Conservation (phyloP, 2,329 filamentous ascomycete species). For the Fusarium drepaniforme region DNA sequence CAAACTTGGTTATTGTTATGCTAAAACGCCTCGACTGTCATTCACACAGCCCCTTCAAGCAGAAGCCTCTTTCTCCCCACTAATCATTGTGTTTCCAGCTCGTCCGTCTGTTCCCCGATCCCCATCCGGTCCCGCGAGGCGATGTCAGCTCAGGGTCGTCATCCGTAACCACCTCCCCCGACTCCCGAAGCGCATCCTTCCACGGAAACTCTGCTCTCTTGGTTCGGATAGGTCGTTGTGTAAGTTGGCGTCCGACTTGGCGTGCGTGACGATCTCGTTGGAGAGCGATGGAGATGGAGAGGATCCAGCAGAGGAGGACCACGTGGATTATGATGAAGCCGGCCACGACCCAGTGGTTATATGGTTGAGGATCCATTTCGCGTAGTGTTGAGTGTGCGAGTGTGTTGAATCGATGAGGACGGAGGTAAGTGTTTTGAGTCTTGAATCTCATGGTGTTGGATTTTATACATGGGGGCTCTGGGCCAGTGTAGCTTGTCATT, state of each 20-base stretch:
- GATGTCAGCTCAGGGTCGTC: not conserved
- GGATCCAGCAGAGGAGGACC: constrained; percentile 4
- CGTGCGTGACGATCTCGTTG: not conserved
- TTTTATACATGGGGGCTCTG: not conserved
- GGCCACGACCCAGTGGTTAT: constrained; percentile 1
- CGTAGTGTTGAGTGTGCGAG: not conserved
- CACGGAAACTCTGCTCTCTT: not conserved
- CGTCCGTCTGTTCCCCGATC: not conserved
- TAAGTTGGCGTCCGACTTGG: not conserved
- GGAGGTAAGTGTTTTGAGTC: not conserved
- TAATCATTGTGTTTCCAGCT: not conserved
- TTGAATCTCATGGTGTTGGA: not conserved
- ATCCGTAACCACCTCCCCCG: not conserved
- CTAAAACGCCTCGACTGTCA: not conserved
- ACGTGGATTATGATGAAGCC: constrained; percentile 2
- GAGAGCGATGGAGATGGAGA: not conserved
- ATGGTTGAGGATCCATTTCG: not conserved
- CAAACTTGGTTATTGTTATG: not conserved
- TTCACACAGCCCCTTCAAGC: not conserved
- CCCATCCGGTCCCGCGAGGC: not conserved
- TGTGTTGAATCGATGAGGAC: not conserved
- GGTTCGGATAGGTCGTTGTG: not conserved
- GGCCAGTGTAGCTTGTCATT: not conserved
- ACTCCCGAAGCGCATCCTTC: constrained; percentile 7
- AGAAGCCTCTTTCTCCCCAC: not conserved